Base-by-base conservation (phyloP, 495 filamentous ascomycete species). In the Aspergillus ostianus region DNA sequence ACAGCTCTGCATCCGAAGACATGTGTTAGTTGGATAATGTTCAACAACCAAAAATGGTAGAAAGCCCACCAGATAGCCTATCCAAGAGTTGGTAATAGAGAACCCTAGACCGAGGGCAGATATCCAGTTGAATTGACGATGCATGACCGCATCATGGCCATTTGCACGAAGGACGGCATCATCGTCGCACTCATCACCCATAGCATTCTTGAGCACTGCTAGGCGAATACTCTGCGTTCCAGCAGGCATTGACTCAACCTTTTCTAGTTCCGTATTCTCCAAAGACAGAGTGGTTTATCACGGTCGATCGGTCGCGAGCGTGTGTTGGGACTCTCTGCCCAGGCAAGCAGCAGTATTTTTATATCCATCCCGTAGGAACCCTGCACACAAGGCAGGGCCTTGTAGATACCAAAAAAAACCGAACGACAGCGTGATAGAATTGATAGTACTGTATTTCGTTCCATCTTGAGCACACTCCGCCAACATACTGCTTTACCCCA, bases 41-140 rank as follows among this genome's bases (percentile, higher is more conserved):
- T n/a, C 17, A 29, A 13, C 23, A 17, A 20, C 12, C 10, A 18
- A 13, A 53, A 3, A n/a, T n/a, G 51, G 3, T 6, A 36, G 26
- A 27, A 4, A 4, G 30, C 7, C 55, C 30, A 59, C 60, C n/a
- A 67, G 36, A 32, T 69, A 70, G 8, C 73, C 73, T 29, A 66
- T 59, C 73, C 74, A 77, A n/a, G 74, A 73, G 56, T 73, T 75
- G 4, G 71, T 73, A 47, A 77, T 71, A 3, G 70, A 68, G 52
- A 74, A 76, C 0, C 64, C 68, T 17, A 77, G 47, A 0, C 73
- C 72, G 4, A 74, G 47, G 0, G 70, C 59, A 1, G 72, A 65
- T 17, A 75, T 18, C 36, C 62, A 63, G 19, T 60, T 67, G 57
- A 77, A 75, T 21, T 66, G 66, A n/a, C 72, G 59, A 18, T 57